phyloP scores from a whole-genome alignment of 75 land plant species.

The Larix kaempferi region DNA sequence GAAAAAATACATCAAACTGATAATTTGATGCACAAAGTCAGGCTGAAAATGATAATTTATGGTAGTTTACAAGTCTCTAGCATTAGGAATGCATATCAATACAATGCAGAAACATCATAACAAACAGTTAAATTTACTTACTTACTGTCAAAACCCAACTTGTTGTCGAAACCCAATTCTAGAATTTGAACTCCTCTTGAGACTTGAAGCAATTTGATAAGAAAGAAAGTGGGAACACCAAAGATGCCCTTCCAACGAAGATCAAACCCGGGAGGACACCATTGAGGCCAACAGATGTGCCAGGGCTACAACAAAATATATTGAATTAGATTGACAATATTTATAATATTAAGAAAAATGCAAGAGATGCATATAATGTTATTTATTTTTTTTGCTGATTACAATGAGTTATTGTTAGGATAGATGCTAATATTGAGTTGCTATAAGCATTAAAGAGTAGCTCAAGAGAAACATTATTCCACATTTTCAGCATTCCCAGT shows the following conservation, averaged over 20 bases:
- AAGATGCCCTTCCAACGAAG: slow-evolving; percentile 77
- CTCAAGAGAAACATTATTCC: neutral
- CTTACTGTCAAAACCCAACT: too few relatives aligned
- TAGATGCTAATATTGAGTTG: neutral
- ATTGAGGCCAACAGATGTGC: slow-evolving; percentile 57
- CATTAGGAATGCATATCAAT: neutral
- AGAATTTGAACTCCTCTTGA: slow-evolving; percentile 23
- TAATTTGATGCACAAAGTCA: neutral
- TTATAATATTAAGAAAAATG: neutral
- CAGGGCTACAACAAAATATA: slow-evolving; percentile 41
- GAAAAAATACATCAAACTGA: slow-evolving; percentile 9
- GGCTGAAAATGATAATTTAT: neutral
- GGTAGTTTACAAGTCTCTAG: neutral
- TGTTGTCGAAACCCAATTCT: slow-evolving; percentile 56
- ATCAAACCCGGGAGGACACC: slow-evolving; percentile 53
- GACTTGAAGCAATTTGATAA: slow-evolving; percentile 54
- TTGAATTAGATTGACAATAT: neutral
- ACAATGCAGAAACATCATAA: neutral
- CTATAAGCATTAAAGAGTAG: neutral
- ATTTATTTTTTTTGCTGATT: neutral
- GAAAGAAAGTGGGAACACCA: slow-evolving; percentile 86
- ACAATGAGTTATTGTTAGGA: neutral
- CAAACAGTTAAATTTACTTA: slow-evolving; percentile 17
- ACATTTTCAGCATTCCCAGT: neutral
- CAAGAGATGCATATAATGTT: neutral